These are phyloP conservation scores for Nissolia schottii DNA, from an alignment of 306 rosid genomes.

Conservation along the genomic window DNA sequence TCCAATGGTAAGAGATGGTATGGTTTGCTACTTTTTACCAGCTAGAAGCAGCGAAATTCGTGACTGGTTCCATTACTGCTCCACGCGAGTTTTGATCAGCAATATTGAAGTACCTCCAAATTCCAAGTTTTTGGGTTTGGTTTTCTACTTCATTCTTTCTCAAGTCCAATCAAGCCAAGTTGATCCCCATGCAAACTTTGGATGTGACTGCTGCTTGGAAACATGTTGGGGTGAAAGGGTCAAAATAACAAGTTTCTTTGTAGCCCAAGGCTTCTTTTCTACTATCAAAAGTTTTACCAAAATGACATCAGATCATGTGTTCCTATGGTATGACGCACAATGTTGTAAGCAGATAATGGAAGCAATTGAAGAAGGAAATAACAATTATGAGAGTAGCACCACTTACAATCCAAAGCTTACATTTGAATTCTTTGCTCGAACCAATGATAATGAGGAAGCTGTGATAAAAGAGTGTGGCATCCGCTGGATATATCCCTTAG, in stretches of 20 bases:
- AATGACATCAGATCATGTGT: slow-evolving; percentile 14
- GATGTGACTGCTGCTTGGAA: slow-evolving; percentile 17
- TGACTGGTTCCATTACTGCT: neutral
- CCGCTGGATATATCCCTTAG: neutral
- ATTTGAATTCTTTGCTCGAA: slow-evolving; percentile 2
- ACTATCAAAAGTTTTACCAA: too few relatives aligned
- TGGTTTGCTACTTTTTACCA: neutral
- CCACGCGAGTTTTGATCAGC: neutral
- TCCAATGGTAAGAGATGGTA: neutral
- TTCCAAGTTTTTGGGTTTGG: neutral
- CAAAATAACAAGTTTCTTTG: neutral
- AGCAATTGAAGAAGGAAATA: neutral
- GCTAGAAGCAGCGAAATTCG: neutral
- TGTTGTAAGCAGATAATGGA: neutral
- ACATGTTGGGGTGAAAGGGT: neutral
- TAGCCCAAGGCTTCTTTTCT: neutral
- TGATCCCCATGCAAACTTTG: neutral
- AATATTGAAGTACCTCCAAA: neutral
- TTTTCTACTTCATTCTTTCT: slow-evolving; percentile 7
- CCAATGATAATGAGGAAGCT: neutral
- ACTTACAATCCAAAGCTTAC: neutral
- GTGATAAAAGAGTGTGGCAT: slow-evolving; percentile 15
- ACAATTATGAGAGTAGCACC: neutral
- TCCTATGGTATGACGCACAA: slow-evolving; percentile 11
- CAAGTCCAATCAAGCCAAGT: neutral